Conservation (phyloP, 225 moss, liverwort and hornwort species). For the Bryoerythrophyllum caledonicum region DNA sequence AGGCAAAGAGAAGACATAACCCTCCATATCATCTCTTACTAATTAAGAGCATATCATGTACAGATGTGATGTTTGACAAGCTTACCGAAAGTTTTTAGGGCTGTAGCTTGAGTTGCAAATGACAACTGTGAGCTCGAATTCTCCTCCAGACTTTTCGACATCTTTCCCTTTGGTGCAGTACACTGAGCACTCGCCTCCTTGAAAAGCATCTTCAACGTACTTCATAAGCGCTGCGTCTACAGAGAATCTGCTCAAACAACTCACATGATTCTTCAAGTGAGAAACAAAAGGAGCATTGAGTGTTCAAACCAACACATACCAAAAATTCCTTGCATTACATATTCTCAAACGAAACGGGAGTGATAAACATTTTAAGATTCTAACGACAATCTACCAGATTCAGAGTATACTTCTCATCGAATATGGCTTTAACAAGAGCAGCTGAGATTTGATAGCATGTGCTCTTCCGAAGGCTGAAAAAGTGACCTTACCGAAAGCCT, state of each 20-base stretch:
- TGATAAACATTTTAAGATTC: not conserved
- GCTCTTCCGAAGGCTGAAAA: not conserved
- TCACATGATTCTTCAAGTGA: not conserved
- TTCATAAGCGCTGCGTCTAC: constrained; percentile 83
- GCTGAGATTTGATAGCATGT: not conserved
- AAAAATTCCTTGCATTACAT: no score
- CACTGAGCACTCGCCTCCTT: constrained; percentile 83
- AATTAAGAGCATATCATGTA: not conserved
- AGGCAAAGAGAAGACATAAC: not conserved
- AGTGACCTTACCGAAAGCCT: constrained; percentile 62
- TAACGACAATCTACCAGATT: not conserved
- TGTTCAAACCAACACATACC: no score
- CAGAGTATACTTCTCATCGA: not conserved
- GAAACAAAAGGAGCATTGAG: not conserved
- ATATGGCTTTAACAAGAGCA: not conserved
- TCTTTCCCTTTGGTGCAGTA: constrained; percentile 87
- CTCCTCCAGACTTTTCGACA: constrained; percentile 44
- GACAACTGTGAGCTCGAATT: constrained; percentile 76
- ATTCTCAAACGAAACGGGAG: no score
- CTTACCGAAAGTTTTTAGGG: constrained; percentile 84
- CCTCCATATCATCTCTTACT: constrained; percentile 6
- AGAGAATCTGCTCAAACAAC: constrained; percentile 55
- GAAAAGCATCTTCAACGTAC: constrained; percentile 91
- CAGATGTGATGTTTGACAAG: not conserved
- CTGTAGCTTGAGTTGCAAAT: constrained; percentile 89